A percentile compares a stretch with the other conserved stretches of the same genome.
Conservation (phyloP, 176 grass and related monocot species). For the Puccinellia tenuiflora region DNA sequence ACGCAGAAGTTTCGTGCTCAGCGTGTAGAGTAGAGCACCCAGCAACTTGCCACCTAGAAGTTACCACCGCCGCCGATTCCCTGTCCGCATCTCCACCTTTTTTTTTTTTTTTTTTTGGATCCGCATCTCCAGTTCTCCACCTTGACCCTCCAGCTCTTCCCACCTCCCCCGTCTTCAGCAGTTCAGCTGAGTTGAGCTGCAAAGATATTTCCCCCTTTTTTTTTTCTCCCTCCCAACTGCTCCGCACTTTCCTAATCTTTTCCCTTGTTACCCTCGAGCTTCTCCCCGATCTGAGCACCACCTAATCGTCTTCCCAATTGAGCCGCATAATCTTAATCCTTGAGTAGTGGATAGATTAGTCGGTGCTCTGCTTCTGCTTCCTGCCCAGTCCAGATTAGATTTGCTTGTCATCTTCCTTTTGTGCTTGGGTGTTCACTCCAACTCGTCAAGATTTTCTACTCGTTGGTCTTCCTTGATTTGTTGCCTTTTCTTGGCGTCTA, state of each 20-base stretch:
- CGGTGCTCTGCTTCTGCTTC: constrained; percentile 4
- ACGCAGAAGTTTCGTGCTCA: neutral
- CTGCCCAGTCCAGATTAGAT: constrained; percentile 19
- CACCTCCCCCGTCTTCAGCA: neutral
- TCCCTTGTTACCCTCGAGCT: neutral
- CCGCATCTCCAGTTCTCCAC: neutral
- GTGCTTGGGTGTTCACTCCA: neutral
- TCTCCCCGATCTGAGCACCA: constrained; percentile 21
- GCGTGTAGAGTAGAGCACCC: neutral
- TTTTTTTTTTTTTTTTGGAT: too few relatives aligned
- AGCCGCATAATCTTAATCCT: neutral
- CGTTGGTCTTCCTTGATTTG: neutral
- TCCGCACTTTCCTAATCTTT: neutral
- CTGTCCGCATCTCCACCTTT: neutral
- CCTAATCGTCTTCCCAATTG: neutral
- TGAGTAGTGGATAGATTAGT: neutral
- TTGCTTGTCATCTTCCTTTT: constrained; percentile 11
- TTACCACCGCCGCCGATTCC: constrained; percentile 3
- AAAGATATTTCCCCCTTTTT: constrained; percentile 19
- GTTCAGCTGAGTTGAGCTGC: neutral
- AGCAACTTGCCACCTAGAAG: neutral
- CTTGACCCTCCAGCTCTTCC: neutral
- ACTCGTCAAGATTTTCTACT: neutral
- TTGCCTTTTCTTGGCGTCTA: neutral
- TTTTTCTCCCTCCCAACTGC: neutral